phyloP scores from a whole-genome alignment of 169 alveolate genomes.

The Theileria equi region DNA sequence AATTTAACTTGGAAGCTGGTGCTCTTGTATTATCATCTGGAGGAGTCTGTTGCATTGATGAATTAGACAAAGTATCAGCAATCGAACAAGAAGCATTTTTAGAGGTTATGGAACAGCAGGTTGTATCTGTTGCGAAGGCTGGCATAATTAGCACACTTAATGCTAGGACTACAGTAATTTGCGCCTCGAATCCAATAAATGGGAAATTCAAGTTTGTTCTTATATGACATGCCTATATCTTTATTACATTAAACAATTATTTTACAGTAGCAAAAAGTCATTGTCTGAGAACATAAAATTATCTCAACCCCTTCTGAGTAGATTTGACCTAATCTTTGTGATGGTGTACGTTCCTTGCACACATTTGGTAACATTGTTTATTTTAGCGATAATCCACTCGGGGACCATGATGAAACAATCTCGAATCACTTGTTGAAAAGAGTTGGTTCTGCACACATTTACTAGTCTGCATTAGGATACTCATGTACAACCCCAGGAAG shows the following conservation, averaged over 20 bases:
- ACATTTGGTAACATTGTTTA: neutral
- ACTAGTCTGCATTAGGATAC: no score
- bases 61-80: constrained; percentile 75
- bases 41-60: constrained; percentile 94
- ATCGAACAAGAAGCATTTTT: constrained; percentile 78
- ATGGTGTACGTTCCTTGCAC: constrained; percentile 9
- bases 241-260: no score
- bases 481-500: no score
- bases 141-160: constrained; percentile 75
- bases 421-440: neutral
- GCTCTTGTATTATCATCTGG: constrained; percentile 89
- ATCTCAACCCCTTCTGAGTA: constrained; percentile 74
- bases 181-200: constrained; percentile 71
- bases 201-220: constrained; percentile 61
- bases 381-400: neutral
- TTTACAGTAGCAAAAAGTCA: constrained; percentile 11
- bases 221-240: no score
- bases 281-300: constrained; percentile 67
- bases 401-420: neutral
- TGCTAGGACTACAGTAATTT: constrained; percentile 66
- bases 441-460: no score
- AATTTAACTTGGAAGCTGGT: constrained; percentile 89
- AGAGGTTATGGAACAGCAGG: constrained; percentile 92
- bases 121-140: constrained; percentile 76
- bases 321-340: constrained; percentile 77